Evolutionary conservation across 768 basidiomycete genomes (phyloP), one percentile per base, ranked within the genome.

Genomic region (Asterophora lycoperdoides): DNA sequence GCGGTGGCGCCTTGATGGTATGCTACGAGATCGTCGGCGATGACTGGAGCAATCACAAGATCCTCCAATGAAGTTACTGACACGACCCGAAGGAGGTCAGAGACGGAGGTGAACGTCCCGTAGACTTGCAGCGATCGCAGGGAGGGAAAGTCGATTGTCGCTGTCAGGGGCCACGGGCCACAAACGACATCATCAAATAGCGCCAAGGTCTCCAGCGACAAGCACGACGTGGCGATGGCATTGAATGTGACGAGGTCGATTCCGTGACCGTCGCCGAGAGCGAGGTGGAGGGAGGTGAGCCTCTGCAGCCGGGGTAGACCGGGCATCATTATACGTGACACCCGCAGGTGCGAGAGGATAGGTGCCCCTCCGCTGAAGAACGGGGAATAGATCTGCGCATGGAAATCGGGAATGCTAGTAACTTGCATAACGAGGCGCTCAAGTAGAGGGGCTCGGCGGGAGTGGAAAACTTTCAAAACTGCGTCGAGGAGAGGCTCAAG

Each of bases 81-180:
- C 3, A 47, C 43, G 9, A 51, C 50, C 17, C 56, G 53, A 17
- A 57, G 44, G 41, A 57, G 56, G 17, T 57, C 56, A 4, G 56
- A 54, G 11, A 57, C 56, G 23, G 46, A 54, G 40, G 48, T 51
- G 19, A 57, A 57, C 19, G 53, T 48, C 2, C 56, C 56, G 29
- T 52, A 54, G 14, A 57, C 40, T 26, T 49, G 56, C 6, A 57
- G 53, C 13, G 56, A 57, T 3, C 45, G 49, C 5, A 57, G 33
- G 1, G 47, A 41, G 8, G 56, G 56, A 39, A 57, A 44, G 23
- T 44, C 45, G 33, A 57, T 34, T 9, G 30, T 44, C 19, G 44
- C 47, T 40, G 48, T 51, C 20, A n/a, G 18, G 14, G 50, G 56
- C 56, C 56, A 57, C 11, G 53, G 50, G 8, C 56, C 56, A 14